These are phyloP conservation scores for Colletotrichum liriopes DNA, from an alignment of 2,329 filamentous ascomycete genomes.

Conservation along the genomic window DNA sequence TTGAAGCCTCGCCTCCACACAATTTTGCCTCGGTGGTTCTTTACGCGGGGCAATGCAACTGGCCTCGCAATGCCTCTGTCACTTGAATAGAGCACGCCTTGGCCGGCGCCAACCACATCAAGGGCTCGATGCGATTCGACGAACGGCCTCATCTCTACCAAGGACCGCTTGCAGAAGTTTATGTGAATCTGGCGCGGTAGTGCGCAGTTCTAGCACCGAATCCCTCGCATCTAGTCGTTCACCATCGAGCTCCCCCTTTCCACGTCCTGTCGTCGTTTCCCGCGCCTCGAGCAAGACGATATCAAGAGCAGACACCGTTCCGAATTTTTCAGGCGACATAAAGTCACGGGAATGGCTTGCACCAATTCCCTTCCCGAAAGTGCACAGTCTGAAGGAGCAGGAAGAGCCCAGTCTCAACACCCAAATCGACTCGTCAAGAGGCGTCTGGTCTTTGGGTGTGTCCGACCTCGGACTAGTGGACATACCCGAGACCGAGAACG, in stretches of 20 bases:
- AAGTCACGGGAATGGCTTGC: background rate
- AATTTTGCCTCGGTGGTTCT: conserved; percentile 18
- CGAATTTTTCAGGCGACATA: background rate
- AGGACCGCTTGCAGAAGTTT: conserved; percentile 3
- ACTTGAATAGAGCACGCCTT: conserved; percentile 47
- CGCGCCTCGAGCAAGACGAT: background rate
- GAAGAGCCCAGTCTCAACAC: background rate
- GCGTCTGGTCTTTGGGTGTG: background rate
- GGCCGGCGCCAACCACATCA: conserved; percentile 30
- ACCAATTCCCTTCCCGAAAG: background rate
- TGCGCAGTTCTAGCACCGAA: background rate
- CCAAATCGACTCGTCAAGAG: background rate
- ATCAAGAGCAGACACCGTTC: background rate
- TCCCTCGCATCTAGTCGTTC: background rate
- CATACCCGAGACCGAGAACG: conserved; percentile 34
- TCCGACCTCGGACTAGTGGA: conserved; percentile 5
- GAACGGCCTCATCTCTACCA: conserved; percentile 4
- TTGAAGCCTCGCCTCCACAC: conserved; percentile 5
- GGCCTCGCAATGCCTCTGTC: conserved; percentile 44
- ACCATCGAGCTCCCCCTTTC: background rate
- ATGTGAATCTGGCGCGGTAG: background rate
- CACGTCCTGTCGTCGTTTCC: background rate
- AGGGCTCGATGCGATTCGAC: conserved; percentile 26
- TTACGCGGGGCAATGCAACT: conserved; percentile 43
- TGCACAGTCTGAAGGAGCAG: background rate